Base-by-base conservation (phyloP, 1,284 basidiomycete species). In the Cryptococcus floricola region DNA sequence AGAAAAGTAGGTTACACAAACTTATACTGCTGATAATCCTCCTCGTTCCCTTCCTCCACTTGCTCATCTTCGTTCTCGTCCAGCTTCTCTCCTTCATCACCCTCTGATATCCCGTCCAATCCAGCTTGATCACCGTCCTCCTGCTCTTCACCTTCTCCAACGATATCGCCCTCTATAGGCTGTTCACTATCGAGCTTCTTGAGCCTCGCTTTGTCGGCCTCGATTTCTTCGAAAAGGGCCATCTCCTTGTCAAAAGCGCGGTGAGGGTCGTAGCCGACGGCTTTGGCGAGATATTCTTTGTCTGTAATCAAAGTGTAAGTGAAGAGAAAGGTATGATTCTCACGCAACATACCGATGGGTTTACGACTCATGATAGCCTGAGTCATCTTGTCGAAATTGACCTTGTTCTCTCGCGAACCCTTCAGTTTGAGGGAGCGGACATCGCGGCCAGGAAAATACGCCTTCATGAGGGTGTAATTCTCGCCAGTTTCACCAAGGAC, bases 381-480 rank as follows among this genome's bases (percentile, higher is more conserved):
- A 6, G 63, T 69, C 59, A 74, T 66, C 41, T 62, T 62, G 27
- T 67, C 60, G 4, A 69, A 68, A 59, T 74, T 67, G 4, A 46
- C 43, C 49, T 53, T 60, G 58, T 71, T 72, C 62, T 74, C 71
- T 18, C 61, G 54, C 41, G 57, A 18, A 1, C 67, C 70, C 50
- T 74, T 74, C 25, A 65, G 58, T 52, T 68, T 68, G 42, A 74
- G 54, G 52, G 71, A 68, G n/a, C 61, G 59, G 39, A 64, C 59
- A 1, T 61, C 67, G 27, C 71, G 59, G 18, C 68, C 65, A 4
- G 70, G 70, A 61, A 74, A 74, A 54, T 71, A 74, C 37, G 66
- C 65, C 53, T 67, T 67, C 69, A 74, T 72, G 44, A 72, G 56
- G 2, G 63, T 65, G 53, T 72, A 74, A 53, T 72, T 72, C 54